Evolutionary conservation across 2,329 filamentous ascomycete genomes (phyloP), one percentile per base, ranked within the genome.

Genomic region (Colletotrichum somersetense): DNA sequence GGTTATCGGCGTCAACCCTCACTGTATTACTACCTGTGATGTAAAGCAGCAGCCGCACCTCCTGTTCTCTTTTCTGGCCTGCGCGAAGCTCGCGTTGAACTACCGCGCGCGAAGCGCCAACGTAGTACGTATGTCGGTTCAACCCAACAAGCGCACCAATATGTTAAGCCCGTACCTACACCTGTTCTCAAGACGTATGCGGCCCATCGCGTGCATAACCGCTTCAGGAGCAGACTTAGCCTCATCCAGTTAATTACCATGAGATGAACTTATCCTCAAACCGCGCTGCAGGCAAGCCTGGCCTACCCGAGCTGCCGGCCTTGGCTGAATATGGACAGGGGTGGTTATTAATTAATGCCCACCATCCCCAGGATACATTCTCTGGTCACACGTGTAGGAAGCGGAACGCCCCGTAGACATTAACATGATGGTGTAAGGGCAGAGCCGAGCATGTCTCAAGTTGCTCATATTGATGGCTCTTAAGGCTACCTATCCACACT

Each of bases 31-130:
- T 18, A 26, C 14, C 26, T 18, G n/a, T 10, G 44, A 46, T n/a
- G 20, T 7, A 46, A 46, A 46, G 20, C 44, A 46, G 12, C 44
- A n/a, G 18, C 18, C 18, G 44, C 44, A 46, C 16, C 44, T 10
- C 44, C 6, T 46, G 18, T 12, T 23, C 20, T n/a, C 20, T 23
- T 40, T 38, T 16, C 18, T 5, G 14, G 33, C 30, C 18, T 12
- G 55, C 20, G 23, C 33, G 30, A 40, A 12, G 38, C 8, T 42
- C n/a, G 20, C 20, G 26, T 23, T 16, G 26, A 44, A 30, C 30
- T 50, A 52, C 35, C 59, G 58, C 58, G 58, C n/a, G 58, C 40
- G 44, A 62, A 35, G 30, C 57, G 57, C 57, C 59, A 62, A 26
- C 38, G n/a, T 35, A 26, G 33, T 26, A 26, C 40, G 14, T 10